Base-by-base conservation (phyloP, 257 asterid species). In the Primulina huaijiensis region DNA sequence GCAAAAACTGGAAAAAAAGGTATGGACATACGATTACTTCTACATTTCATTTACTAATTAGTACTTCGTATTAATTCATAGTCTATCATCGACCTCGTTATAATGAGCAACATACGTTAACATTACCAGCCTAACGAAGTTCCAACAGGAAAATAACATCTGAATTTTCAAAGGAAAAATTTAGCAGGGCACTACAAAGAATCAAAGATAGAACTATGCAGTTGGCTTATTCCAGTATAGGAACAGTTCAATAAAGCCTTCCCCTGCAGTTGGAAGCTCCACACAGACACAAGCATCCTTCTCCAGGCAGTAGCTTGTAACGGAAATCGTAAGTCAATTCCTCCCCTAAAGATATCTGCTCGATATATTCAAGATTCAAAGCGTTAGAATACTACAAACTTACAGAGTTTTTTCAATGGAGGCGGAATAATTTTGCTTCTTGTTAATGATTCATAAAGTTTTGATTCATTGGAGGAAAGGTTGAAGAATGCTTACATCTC, bases 231-330 rank as follows among this genome's bases (percentile, higher is more conserved):
- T 50, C 57, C 20, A 68, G 11, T 19, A 12, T 10, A 38, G 9
- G 19, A n/a, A 60, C 12, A 57, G 56, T 31, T 77, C 62, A 91
- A 72, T 76, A 82, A 40, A 94, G 95, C 71, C 95, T 85, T 74
- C 99, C 99, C 81, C 90, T 84, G 86, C 99, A 94, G 76, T 71
- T 86, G 30, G 99, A 82, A 78, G 96, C 80, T 72, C 97, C 95
- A 76, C 99, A 91, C 3, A 91, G 86, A 73, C 99, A 91, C 19
- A 83, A 81, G 67, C 81, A 74, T 25, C 96, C 99, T 79, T 86
- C 88, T 74, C 90, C 96, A 1, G 80, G 73, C 74, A 80, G 76
- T 46, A 74, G 76, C 85, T 91, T 88, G 83, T 91, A 94, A 14
- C 82, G 87, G 66, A 81, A 91, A 79, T 91, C 85, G 60, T 82